Conservation (phyloP, 2,329 filamentous ascomycete genomes). For the Zarea fungicola region DNA sequence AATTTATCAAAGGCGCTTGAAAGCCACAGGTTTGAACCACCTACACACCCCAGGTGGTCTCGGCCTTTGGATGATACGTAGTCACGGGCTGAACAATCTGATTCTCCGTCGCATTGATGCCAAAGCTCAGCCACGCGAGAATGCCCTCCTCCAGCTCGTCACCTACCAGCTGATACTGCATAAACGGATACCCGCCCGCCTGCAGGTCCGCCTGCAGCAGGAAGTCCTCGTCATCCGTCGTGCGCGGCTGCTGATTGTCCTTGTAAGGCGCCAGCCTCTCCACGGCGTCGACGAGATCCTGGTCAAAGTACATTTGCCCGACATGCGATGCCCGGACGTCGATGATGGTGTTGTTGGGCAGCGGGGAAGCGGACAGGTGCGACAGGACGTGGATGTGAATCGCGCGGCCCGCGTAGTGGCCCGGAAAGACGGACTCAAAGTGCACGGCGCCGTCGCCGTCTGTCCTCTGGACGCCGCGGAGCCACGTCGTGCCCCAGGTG, state of each 20-base stretch:
- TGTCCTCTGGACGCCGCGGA: constrained; percentile 36
- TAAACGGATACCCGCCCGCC: constrained; percentile 50
- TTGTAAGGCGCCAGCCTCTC: constrained; percentile 41
- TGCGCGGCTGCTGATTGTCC: constrained; percentile 38
- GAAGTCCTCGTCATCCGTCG: constrained; percentile 44
- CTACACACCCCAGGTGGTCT: too few species aligned
- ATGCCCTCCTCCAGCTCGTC: constrained; percentile 46
- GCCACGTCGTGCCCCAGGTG: constrained; percentile 27
- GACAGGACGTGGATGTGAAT: constrained; percentile 37
- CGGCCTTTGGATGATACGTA: constrained; percentile 8
- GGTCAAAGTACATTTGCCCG: constrained; percentile 60
- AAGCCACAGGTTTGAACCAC: too few species aligned
- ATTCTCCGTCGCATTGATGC: constrained; percentile 32
- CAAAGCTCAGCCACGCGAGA: constrained; percentile 49
- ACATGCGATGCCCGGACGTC: constrained; percentile 49
- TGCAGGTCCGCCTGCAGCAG: constrained; percentile 43
- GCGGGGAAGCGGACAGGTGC: constrained; percentile 28
- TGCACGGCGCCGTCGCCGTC: constrained; percentile 35
- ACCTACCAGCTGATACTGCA: constrained; percentile 53
- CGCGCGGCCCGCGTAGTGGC: constrained; percentile 37
- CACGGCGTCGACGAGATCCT: constrained; percentile 46
- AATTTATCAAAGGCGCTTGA: not conserved
- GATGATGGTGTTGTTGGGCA: constrained; percentile 46
- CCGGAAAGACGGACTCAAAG: constrained; percentile 39
- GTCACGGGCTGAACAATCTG: constrained; percentile 3